A percentile compares a stretch with the other conserved stretches of the same genome.
Conservation (phyloP, 345 rosid genomes). For the Arabis hirsuta region DNA sequence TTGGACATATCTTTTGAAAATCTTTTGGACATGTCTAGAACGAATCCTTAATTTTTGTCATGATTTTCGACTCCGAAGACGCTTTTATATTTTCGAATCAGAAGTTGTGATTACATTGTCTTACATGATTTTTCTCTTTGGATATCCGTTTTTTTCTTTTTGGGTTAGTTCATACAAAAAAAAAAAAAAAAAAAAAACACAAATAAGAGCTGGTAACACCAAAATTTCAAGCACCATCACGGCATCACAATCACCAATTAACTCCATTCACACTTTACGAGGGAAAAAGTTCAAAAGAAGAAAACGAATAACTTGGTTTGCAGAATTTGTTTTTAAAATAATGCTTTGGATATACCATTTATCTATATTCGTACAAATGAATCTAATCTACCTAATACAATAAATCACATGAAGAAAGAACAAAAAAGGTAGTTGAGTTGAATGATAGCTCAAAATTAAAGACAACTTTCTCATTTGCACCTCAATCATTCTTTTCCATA, state of each 20-base stretch:
- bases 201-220: conserved; percentile 1
- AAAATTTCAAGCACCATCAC: background rate
- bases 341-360: conserved; percentile 11
- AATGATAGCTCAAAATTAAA: conserved; percentile 39
- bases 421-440: conserved; percentile 35
- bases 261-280: conserved; percentile 11
- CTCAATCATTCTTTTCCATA: conserved; percentile 42
- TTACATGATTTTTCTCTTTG: background rate
- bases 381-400: conserved; percentile 32
- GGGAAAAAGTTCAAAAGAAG: background rate
- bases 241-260: background rate
- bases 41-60: conserved; percentile 23
- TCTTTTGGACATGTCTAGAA: conserved; percentile 18
- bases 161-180: background rate
- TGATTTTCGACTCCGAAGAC: conserved; percentile 14
- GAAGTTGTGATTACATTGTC: background rate
- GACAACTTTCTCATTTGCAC: conserved; percentile 46
- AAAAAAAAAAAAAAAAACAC: background rate
- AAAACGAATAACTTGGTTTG: conserved; percentile 11
- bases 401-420: conserved; percentile 2
- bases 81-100: background rate
- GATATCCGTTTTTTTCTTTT: background rate
- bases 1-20: conserved; percentile 23
- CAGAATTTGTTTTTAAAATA: conserved; percentile 1
- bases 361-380: conserved; percentile 15